These are phyloP conservation scores for Coprinellus micaceus DNA, from an alignment of 768 basidiomycete species.

Conservation along the genomic window DNA sequence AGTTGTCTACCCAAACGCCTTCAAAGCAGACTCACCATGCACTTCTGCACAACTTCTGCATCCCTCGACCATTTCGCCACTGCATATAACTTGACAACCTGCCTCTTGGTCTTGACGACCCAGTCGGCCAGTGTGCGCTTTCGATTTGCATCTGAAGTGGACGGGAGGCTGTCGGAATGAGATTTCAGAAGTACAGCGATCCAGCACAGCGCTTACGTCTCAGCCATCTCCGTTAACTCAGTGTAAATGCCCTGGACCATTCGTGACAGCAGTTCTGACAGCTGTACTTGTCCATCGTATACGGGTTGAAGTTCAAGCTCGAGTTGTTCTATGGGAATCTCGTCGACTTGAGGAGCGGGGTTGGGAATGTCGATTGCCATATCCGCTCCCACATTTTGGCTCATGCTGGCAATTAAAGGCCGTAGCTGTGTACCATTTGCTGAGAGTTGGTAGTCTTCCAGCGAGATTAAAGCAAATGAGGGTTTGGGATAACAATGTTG, in stretches of 20 bases:
- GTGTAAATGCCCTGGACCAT: slow-evolving; percentile 78
- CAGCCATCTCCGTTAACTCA: slow-evolving; percentile 77
- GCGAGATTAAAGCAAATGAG: neutral
- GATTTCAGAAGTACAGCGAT: slow-evolving; percentile 4
- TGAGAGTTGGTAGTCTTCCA: neutral
- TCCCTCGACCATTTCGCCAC: slow-evolving; percentile 85
- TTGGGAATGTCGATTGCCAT: slow-evolving; percentile 10
- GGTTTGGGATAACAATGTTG: neutral
- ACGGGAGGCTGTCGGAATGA: slow-evolving; percentile 53
- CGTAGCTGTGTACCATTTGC: neutral
- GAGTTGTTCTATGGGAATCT: slow-evolving; percentile 50
- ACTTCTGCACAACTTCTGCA: slow-evolving; percentile 78
- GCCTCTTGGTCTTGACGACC: slow-evolving; percentile 87
- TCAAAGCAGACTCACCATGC: slow-evolving; percentile 55
- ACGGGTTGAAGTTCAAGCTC: slow-evolving; percentile 74
- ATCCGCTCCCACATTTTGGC: neutral
- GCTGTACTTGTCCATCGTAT: slow-evolving; percentile 65
- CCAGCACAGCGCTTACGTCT: slow-evolving; percentile 62
- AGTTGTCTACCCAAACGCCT: slow-evolving; percentile 6
- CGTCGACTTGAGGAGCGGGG: slow-evolving; percentile 19
- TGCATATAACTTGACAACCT: slow-evolving; percentile 85
- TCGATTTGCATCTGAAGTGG: slow-evolving; percentile 76
- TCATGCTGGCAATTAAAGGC: slow-evolving; percentile 7
- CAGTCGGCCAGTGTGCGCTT: slow-evolving; percentile 84
- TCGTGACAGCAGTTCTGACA: slow-evolving; percentile 73